These are phyloP conservation scores for Spiraea crenata DNA, from an alignment of 331 rosid species.

Conservation along the genomic window DNA sequence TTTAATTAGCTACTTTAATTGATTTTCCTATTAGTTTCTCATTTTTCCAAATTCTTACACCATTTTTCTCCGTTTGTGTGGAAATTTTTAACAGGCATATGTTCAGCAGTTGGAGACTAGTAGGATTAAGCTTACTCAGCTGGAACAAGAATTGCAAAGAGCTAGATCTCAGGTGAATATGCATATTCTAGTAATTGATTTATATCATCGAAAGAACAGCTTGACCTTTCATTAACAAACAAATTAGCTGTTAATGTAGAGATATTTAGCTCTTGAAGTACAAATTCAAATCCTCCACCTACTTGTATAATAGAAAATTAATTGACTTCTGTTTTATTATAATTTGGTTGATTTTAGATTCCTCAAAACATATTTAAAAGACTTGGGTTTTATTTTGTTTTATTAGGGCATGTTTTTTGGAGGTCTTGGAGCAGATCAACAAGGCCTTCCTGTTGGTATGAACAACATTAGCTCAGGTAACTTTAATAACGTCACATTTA, in stretches of 20 bases:
- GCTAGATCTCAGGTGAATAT: conserved; percentile 69
- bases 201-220: no score
- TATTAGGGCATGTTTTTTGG: conserved; percentile 66
- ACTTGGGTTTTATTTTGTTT: conserved; percentile 4
- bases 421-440: conserved; percentile 68
- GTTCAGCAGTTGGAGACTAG: conserved; percentile 95
- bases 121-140: conserved; percentile 88
- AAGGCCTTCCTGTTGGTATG: conserved; percentile 59
- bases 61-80: neutral
- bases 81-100: conserved; percentile 59
- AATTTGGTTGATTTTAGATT: neutral
- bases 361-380: neutral
- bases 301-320: no score
- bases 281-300: no score
- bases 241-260: no score
- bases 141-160: conserved; percentile 89
- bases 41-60: neutral
- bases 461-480: conserved; percentile 69
- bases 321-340: no score
- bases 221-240: neutral
- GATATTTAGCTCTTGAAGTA: no score
- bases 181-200: neutral
- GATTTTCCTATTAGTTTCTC: no score
- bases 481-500: neutral
- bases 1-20: neutral